phyloP scores from a whole-genome alignment of 257 asterid genomes.

The Coffea canephora region DNA sequence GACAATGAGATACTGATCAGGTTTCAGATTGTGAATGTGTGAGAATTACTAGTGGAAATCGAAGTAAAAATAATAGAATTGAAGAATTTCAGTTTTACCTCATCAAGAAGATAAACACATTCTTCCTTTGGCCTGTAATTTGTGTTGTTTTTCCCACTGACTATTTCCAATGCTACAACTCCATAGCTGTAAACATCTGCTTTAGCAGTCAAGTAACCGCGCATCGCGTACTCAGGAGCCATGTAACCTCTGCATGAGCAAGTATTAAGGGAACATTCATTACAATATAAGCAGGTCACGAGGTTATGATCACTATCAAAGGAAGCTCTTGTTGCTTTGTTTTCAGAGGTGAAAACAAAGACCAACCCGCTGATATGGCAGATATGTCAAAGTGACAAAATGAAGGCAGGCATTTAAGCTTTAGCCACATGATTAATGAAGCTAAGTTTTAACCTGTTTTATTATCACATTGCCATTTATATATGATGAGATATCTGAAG shows the following conservation, averaged over 20 bases:
- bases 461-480: not conserved
- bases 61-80: not conserved
- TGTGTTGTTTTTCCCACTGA: slow-evolving; percentile 91
- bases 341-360: no score
- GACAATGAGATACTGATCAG: not conserved
- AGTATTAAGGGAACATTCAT: not conserved
- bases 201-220: slow-evolving; percentile 71
- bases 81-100: slow-evolving; percentile 45
- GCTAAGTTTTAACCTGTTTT: not conserved
- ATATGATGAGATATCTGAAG: not conserved
- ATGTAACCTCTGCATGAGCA: slow-evolving; percentile 71
- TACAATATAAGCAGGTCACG: not conserved
- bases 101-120: slow-evolving; percentile 78
- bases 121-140: slow-evolving; percentile 73
- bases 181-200: slow-evolving; percentile 98
- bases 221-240: slow-evolving; percentile 98
- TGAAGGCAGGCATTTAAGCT: not conserved
- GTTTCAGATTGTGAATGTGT: not conserved
- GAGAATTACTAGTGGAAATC: not conserved
- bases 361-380: not conserved
- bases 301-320: not conserved
- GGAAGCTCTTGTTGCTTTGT: not conserved
- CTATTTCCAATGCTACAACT: slow-evolving; percentile 83
- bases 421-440: not conserved
- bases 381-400: not conserved